Evolutionary conservation across 257 asterid species (phyloP).

Genomic region (Lycium ferocissimum): DNA sequence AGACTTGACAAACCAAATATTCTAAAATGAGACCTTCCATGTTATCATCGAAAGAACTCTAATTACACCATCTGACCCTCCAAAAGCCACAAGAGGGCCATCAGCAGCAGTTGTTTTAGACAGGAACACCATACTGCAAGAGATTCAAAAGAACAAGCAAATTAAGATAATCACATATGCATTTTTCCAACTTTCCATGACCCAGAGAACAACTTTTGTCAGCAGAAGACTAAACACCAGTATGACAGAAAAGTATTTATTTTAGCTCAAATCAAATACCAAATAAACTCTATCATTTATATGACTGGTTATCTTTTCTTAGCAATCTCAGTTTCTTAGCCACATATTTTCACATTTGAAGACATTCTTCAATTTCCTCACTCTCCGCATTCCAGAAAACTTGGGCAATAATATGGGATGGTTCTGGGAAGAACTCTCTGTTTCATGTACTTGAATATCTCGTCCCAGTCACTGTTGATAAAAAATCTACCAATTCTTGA

Average conservation of each 20-base stretch:
- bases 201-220: background rate
- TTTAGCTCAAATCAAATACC: background rate
- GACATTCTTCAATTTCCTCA: background rate
- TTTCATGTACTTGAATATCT: background rate
- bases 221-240: conserved; percentile 10
- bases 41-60: conserved; percentile 98
- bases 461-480: background rate
- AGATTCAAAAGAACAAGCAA: conserved; percentile 45
- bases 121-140: conserved; percentile 86
- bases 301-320: background rate
- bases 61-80: conserved; percentile 96
- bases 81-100: conserved; percentile 99
- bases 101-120: conserved; percentile 73
- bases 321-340: background rate
- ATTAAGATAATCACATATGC: conserved; percentile 4
- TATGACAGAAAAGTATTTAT: background rate
- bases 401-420: background rate
- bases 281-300: background rate
- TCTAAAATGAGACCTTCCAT: conserved; percentile 76
- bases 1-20: conserved; percentile 29
- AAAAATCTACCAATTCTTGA: background rate
- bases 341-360: background rate
- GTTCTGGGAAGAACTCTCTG: conserved; percentile 11
- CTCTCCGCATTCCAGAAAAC: background rate
- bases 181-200: background rate